phyloP scores from a whole-genome alignment of 306 rosid species.

The Luffa acutangula region DNA sequence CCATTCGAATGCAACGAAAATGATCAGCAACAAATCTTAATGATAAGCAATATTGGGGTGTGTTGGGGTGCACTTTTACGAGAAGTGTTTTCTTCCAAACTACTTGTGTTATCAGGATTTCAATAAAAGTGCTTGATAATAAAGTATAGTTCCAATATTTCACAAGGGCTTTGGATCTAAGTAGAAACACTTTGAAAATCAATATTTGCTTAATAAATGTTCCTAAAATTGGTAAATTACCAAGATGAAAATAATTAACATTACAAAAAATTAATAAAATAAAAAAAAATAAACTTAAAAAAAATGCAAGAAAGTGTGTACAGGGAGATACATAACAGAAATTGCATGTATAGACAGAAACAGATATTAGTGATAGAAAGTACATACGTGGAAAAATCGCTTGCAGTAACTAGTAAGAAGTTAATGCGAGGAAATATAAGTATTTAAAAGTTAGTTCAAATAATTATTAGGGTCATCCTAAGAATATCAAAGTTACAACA shows the following conservation, averaged over 20 bases:
- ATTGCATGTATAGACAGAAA: neutral
- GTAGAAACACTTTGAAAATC: neutral
- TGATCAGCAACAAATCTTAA: neutral
- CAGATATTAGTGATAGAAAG: neutral
- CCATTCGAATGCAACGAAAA: neutral
- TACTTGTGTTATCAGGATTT: neutral
- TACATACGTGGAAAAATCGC: neutral
- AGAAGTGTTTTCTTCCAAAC: neutral
- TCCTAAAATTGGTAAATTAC: neutral
- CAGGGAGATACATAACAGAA: no score
- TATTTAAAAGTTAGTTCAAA: neutral
- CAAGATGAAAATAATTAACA: no score
- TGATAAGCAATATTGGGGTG: neutral
- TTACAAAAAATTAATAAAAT: no score
- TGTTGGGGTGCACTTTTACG: neutral
- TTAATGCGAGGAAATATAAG: neutral
- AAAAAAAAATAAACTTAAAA: no score
- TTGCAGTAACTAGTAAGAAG: neutral
- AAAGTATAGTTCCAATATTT: neutral
- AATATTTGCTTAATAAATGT: neutral
- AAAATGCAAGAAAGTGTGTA: no score
- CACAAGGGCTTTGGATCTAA: neutral
- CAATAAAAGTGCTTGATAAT: neutral
- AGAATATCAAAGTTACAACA: slow-evolving; percentile 2
- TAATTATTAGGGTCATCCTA: neutral